Conservation (phyloP, 106 monocot species). For the Dendrobium officinale region DNA sequence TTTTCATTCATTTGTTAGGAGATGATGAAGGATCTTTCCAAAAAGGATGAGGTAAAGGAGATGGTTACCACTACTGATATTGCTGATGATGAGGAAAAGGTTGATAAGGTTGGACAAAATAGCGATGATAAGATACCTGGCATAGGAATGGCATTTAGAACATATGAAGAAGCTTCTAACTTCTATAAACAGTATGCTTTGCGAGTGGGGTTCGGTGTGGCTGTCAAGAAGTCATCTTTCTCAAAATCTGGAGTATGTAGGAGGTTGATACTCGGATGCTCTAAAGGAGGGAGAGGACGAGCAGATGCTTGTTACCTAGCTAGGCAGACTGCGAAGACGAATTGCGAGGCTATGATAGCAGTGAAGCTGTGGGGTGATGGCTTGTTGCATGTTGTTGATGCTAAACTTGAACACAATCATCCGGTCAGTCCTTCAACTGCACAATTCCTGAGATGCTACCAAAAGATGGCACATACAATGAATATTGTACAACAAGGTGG, state of each 20-base stretch:
- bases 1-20: constrained; percentile 5
- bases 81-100: constrained; percentile 6
- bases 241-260: constrained; percentile 40
- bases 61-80: constrained; percentile 16
- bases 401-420: constrained; percentile 66
- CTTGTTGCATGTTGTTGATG: constrained; percentile 45
- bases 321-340: constrained; percentile 48
- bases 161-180: constrained; percentile 40
- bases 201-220: constrained; percentile 40
- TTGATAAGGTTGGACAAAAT: neutral
- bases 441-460: constrained; percentile 34
- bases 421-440: constrained; percentile 37
- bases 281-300: constrained; percentile 41
- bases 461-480: constrained; percentile 27
- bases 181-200: constrained; percentile 55
- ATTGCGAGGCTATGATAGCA: constrained; percentile 52
- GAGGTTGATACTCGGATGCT: constrained; percentile 43
- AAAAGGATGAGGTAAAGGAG: constrained; percentile 16
- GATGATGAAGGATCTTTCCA: constrained; percentile 1
- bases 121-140: constrained; percentile 20
- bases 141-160: constrained; percentile 41
- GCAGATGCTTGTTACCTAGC: constrained; percentile 44
- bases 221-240: constrained; percentile 40
- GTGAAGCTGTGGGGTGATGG: constrained; percentile 50
- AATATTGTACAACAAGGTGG: constrained; percentile 8